Evolutionary conservation across 2,329 filamentous ascomycete species (phyloP), one percentile per base, ranked within the genome.

Genomic region (Zymoseptoria brevis): DNA sequence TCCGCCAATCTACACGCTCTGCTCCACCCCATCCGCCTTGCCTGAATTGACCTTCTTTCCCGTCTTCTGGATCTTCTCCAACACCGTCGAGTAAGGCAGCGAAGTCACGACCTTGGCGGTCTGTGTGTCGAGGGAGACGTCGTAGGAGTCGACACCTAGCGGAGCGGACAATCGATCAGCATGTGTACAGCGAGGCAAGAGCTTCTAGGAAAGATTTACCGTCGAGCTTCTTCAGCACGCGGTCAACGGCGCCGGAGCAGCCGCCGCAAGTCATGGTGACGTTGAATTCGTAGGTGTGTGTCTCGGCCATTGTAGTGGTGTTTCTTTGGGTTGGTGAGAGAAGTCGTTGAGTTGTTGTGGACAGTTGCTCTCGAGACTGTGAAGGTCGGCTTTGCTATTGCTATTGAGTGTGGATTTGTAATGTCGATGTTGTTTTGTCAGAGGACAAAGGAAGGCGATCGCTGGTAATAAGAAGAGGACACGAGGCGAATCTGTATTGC

Each of bases 181-280:
- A n/a, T n/a, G n/a, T n/a, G n/a, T n/a, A n/a, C n/a, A n/a, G n/a
- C n/a, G n/a, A n/a, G n/a, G n/a, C n/a, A n/a, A n/a, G n/a, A n/a
- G n/a, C n/a, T n/a, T n/a, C n/a, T n/a, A n/a, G n/a, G n/a, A n/a
- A n/a, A n/a, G n/a, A n/a, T n/a, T n/a, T n/a, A n/a, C n/a, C n/a
- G 52, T 66, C 62, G 26, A 76, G 83, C 65, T 90, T 96, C 80
- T 89, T 93, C 65, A 99, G 85, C 52, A 96, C 91, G 56, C 91
- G 84, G 77, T 96, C 89, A 51, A 99, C 83, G 67, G 94, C 94
- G 71, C 92, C 91, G 52, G 92, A 96, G 86, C 94, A 99, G 75
- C 94, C 94, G 73, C 89, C 85, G 79, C 94, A 99, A 81, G 81
- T 88, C 94, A 99, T 99, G 76, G 80, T 82, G 75, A 97, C 85